These are phyloP conservation scores for Leonotis leonurus DNA, from an alignment of 257 asterid genomes.

Conservation along the genomic window DNA sequence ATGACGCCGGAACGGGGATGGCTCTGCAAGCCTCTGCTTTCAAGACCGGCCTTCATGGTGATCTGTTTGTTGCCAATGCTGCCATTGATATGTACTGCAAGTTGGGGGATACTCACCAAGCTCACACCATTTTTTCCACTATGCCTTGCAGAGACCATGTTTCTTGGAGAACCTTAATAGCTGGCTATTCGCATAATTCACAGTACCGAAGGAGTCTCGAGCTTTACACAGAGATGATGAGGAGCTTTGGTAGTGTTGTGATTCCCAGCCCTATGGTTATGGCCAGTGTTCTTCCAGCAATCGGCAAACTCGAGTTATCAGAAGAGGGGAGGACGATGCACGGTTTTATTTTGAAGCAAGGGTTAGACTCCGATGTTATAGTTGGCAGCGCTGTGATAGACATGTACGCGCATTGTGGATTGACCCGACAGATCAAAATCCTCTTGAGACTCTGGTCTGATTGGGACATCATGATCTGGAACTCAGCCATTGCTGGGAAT, in stretches of 20 bases:
- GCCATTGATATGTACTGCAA: slow-evolving; percentile 36
- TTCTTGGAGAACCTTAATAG: slow-evolving; percentile 35
- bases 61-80: slow-evolving; percentile 32
- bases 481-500: slow-evolving; percentile 26
- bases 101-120: slow-evolving; percentile 24
- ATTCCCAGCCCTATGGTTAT: slow-evolving; percentile 14
- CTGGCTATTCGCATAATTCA: slow-evolving; percentile 31
- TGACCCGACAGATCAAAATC: slow-evolving; percentile 1
- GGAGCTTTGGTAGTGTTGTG: slow-evolving; percentile 13
- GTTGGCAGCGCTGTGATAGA: slow-evolving; percentile 25
- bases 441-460: slow-evolving; percentile 20
- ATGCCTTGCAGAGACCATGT: slow-evolving; percentile 27
- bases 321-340: slow-evolving; percentile 28
- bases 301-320: slow-evolving; percentile 24
- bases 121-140: slow-evolving; percentile 14
- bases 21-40: slow-evolving; percentile 28
- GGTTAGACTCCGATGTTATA: slow-evolving; percentile 27
- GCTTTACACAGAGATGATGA: slow-evolving; percentile 20
- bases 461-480: slow-evolving; percentile 29
- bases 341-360: slow-evolving; percentile 24
- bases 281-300: slow-evolving; percentile 27
- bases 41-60: slow-evolving; percentile 23
- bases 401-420: slow-evolving; percentile 32
- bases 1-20: slow-evolving; percentile 18
- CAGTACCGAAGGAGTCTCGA: slow-evolving; percentile 19